Percentiles rank a stretch among this genome's conserved stretches.
Conservation (phyloP, 2,329 filamentous ascomycete genomes). For the Trichoderma semiorbis region DNA sequence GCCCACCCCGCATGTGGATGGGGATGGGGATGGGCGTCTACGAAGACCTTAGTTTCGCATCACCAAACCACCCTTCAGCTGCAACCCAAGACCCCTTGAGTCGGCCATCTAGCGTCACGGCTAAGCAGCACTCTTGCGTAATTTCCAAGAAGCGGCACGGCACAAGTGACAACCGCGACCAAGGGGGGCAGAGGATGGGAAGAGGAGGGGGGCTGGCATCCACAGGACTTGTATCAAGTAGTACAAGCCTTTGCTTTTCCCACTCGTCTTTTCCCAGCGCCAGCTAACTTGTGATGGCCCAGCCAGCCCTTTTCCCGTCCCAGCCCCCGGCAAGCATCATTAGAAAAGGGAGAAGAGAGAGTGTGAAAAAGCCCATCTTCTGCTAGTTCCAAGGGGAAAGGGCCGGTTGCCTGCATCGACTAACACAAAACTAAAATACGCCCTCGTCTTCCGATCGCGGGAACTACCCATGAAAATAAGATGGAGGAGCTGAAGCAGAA, state of each 20-base stretch:
- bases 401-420: conserved; percentile 17
- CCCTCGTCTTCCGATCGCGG: conserved; percentile 1
- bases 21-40: neutral
- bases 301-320: neutral
- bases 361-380: neutral
- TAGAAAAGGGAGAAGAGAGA: neutral
- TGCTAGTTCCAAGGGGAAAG: neutral
- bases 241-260: neutral
- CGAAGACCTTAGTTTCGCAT: neutral
- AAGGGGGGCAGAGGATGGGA: neutral
- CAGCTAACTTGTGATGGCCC: neutral
- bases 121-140: neutral
- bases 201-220: neutral
- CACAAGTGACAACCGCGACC: neutral
- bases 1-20: neutral
- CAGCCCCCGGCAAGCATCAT: neutral
- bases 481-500: neutral
- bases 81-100: neutral
- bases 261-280: neutral
- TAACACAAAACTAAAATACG: neutral
- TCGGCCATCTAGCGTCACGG: neutral
- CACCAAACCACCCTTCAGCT: neutral
- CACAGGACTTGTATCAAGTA: neutral
- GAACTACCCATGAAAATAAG: neutral
- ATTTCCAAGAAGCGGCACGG: neutral